Evolutionary conservation across 495 filamentous ascomycete species (phyloP).

Genomic region (Evernia prunastri): DNA sequence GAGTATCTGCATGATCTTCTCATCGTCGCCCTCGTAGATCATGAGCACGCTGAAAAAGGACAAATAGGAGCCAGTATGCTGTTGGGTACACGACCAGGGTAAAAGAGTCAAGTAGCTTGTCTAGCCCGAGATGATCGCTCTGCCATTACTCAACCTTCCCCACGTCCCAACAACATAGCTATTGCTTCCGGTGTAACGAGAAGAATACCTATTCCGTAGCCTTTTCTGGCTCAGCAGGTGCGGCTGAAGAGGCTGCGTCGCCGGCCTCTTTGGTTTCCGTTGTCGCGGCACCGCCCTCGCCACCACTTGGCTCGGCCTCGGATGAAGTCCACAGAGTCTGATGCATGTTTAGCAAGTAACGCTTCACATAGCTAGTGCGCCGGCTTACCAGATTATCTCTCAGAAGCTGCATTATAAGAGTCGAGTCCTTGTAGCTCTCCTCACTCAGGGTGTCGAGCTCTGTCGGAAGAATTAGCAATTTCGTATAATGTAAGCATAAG

Average conservation of each 20-base stretch:
- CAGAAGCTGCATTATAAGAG: conserved; percentile 98
- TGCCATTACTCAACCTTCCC: conserved; percentile 6
- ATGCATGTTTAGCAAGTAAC: conserved; percentile 29
- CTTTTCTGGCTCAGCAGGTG: conserved; percentile 51
- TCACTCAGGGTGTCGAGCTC: conserved; percentile 98
- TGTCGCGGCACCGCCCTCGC: conserved; percentile 48
- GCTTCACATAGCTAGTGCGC: conserved; percentile 11
- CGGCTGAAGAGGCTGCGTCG: conserved; percentile 46
- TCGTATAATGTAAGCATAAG: background rate
- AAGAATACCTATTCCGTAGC: conserved; percentile 43
- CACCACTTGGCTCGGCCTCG: conserved; percentile 73
- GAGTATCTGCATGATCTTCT: conserved; percentile 9
- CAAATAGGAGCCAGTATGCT: conserved; percentile 8
- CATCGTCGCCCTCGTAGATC: conserved; percentile 9
- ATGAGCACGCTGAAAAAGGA: conserved; percentile 16
- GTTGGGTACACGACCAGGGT: conserved; percentile 4
- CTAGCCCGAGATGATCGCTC: conserved; percentile 3
- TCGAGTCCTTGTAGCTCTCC: conserved; percentile 99
- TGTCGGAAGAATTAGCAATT: conserved; percentile 35
- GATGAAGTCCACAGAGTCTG: conserved; percentile 99
- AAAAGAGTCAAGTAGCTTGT: conserved; percentile 5
- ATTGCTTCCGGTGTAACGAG: conserved; percentile 10
- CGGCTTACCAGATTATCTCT: conserved; percentile 90
- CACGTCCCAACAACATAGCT: conserved; percentile 4
- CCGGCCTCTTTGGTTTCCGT: conserved; percentile 50